Base-by-base conservation (phyloP, 805 yeast species). In the Yamadazyma insecticola region DNA sequence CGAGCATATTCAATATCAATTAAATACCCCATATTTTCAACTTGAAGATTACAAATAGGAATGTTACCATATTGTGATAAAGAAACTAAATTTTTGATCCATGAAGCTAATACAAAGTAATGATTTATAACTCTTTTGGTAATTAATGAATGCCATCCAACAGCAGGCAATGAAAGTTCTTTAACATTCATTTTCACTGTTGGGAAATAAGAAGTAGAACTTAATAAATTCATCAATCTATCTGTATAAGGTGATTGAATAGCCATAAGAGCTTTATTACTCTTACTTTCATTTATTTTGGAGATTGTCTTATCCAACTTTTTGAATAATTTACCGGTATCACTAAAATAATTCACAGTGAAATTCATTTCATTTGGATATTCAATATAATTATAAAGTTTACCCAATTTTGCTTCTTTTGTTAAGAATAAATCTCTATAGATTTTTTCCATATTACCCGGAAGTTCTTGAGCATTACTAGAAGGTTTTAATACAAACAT, bases 1-100 rank as follows among this genome's bases (percentile, higher is more conserved):
- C 98, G 68, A 0, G 97, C 95, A 54, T 86, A 92, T 33, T 78
- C 78, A 24, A 90, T 71, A 55, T 92, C 99, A 37, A 90, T 82
- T 45, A 88, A 63, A 45, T 76, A 84, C 0, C 84, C 80, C 57
- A 80, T 67, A 41, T 85, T 82, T 36, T 83, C 90, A n/a, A 78
- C 67, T 40, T 77, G 78, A 41, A 90, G 58, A 48, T 92, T 90
- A 50, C 97, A 86, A 21, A 92, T 51, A 2, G 98, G 98, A 29
- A 92, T 73, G 33, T 81, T 78, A 24, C 90, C 76, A 50, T 81
- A 86, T 36, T 72, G 69, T 0, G 97, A 70, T 32, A 86, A 53
- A 0, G 76, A 63, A 13, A 78, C 67, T 57, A 86, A 64, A 45
- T 81, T 80, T 22, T 69, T 64, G 17, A 88, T 50, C 84, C 95